Percentiles rank a stretch among this genome's conserved stretches.
phyloP scores from a whole-genome alignment of 2,329 filamentous ascomycete species.

The Fusarium newnesense region DNA sequence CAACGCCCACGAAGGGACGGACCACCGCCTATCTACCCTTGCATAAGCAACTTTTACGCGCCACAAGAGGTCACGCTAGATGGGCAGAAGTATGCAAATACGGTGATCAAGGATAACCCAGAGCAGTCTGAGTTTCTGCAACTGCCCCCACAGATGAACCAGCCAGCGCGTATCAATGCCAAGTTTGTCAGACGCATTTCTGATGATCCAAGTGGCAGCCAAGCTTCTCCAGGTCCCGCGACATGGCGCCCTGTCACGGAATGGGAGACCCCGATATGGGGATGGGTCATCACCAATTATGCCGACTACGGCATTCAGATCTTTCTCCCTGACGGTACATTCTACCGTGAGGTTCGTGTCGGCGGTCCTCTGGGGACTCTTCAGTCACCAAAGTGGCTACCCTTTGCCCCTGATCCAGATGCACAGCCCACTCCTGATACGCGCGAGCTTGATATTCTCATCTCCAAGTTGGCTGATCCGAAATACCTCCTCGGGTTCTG shows the following conservation, averaged over 20 bases:
- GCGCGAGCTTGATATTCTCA: constrained; percentile 47
- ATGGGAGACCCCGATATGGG: constrained; percentile 55
- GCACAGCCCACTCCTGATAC: constrained; percentile 1
- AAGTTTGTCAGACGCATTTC: constrained; percentile 42
- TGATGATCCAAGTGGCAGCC: neutral
- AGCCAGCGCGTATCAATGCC: constrained; percentile 50
- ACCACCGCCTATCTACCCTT: constrained; percentile 45
- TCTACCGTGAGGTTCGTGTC: constrained; percentile 55
- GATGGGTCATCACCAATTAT: constrained; percentile 56
- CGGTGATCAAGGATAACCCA: constrained; percentile 31
- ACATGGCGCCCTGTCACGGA: constrained; percentile 38
- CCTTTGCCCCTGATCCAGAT: constrained; percentile 41
- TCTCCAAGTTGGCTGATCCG: constrained; percentile 34
- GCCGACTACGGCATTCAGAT: constrained; percentile 55
- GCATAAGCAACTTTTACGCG: constrained; percentile 49
- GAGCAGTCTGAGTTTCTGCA: constrained; percentile 50
- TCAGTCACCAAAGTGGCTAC: constrained; percentile 47
- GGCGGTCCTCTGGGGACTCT: constrained; percentile 44
- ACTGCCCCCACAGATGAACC: constrained; percentile 55
- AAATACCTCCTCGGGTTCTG: constrained; percentile 48
- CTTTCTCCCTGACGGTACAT: constrained; percentile 53
- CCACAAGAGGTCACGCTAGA: constrained; percentile 44
- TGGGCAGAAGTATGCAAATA: constrained; percentile 35
- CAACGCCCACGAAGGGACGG: neutral
- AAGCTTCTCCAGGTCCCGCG: neutral